Evolutionary conservation across 768 basidiomycete species (phyloP).

Genomic region (Amanita pseudoporphyria): DNA sequence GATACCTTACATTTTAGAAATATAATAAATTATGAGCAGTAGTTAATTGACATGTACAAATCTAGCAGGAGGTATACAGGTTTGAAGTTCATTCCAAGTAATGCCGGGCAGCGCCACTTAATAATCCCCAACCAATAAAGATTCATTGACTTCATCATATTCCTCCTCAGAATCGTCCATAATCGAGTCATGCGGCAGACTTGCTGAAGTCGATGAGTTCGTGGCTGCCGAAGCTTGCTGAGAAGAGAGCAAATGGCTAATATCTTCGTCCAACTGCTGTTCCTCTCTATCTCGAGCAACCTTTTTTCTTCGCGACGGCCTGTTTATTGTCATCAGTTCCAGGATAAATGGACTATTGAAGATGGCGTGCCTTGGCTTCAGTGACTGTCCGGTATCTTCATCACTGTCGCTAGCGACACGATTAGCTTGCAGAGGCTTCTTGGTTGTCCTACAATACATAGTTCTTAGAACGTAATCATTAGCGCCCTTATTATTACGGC

Average conservation of each 20-base stretch:
- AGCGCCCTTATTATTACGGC: slow-evolving; percentile 15
- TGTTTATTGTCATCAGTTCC: not conserved
- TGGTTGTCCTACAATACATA: slow-evolving; percentile 22
- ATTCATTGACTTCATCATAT: slow-evolving; percentile 42
- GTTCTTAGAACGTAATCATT: not conserved
- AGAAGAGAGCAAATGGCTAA: slow-evolving; percentile 28
- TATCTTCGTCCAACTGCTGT: slow-evolving; percentile 28
- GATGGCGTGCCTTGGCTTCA: slow-evolving; percentile 10
- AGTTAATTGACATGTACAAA: too few relatives aligned
- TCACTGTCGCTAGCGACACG: slow-evolving; percentile 28
- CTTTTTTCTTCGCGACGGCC: slow-evolving; percentile 10
- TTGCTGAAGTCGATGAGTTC: slow-evolving; percentile 12
- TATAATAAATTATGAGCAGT: not conserved
- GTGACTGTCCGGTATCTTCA: slow-evolving; percentile 14
- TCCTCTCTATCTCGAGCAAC: slow-evolving; percentile 26
- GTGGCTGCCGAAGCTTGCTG: slow-evolving; percentile 9
- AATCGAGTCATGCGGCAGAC: slow-evolving; percentile 34
- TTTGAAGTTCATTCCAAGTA: not conserved
- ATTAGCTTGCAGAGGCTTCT: slow-evolving; percentile 23
- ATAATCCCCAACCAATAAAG: slow-evolving; percentile 24
- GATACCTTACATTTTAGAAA: not conserved
- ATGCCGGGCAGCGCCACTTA: not conserved
- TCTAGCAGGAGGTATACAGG: not conserved
- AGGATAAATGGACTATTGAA: slow-evolving; percentile 9
- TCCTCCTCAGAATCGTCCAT: slow-evolving; percentile 46